Percentiles rank a stretch among this genome's conserved stretches.
These are phyloP conservation scores for Gastrolobium villosum DNA, from an alignment of 306 rosid genomes.

Conservation along the genomic window DNA sequence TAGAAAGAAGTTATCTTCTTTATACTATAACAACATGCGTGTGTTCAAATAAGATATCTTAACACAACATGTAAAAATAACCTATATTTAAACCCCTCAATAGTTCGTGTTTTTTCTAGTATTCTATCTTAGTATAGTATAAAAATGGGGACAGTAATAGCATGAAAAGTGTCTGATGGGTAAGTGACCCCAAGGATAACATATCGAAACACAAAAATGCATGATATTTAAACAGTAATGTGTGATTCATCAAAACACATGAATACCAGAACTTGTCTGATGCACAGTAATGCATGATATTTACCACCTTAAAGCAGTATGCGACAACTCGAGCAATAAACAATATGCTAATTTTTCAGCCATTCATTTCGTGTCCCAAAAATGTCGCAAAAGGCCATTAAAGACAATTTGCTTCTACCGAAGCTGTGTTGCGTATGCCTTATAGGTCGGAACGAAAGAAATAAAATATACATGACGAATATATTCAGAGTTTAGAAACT, in stretches of 20 bases:
- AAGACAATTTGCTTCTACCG: slow-evolving; percentile 1
- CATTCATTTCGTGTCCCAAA: slow-evolving; percentile 2
- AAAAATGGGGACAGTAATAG: slow-evolving; percentile 27
- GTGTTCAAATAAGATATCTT: slow-evolving; percentile 21
- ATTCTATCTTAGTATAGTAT: slow-evolving; percentile 14
- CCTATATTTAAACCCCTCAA: neutral
- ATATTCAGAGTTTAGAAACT: slow-evolving; percentile 11
- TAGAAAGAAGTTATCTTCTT: neutral
- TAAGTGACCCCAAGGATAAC: slow-evolving; percentile 6
- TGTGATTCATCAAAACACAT: slow-evolving; percentile 15
- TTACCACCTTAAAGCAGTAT: slow-evolving; percentile 16
- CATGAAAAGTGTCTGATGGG: slow-evolving; percentile 12
- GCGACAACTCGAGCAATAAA: slow-evolving; percentile 5
- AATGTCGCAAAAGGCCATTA: slow-evolving; percentile 11
- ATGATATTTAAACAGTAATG: neutral
- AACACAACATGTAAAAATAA: neutral
- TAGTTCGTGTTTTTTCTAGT: neutral
- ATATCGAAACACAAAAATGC: neutral
- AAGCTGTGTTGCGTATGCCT: slow-evolving; percentile 22
- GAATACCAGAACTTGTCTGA: neutral
- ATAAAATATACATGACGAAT: neutral
- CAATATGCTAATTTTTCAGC: neutral
- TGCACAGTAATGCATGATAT: slow-evolving; percentile 12
- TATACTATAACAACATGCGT: neutral
- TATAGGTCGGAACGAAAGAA: neutral